Evolutionary conservation across 768 basidiomycete genomes (phyloP), one percentile per base, ranked within the genome.

Genomic region (Cystobasidium onofrii): DNA sequence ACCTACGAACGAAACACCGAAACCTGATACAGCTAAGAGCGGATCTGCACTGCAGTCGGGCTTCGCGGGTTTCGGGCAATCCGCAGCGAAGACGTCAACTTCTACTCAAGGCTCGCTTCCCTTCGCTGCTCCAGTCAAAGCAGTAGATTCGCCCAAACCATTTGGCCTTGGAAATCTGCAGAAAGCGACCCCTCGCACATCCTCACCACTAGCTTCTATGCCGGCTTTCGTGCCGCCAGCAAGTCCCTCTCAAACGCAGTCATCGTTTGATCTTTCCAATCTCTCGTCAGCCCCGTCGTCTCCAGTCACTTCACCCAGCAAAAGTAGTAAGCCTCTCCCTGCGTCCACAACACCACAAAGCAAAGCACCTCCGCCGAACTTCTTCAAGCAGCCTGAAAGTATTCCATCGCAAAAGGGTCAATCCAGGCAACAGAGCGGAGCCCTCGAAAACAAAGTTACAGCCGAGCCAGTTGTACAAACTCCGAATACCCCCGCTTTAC

Each of bases 81-180:
- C 57, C 13, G 29, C 57, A 61, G 2, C 57, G 15, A 39, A 31
- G 13, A 25, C 25, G 7, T 29, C 57, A 17, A 23, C 57, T 4
- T 31, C 57, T 10, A 20, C 10, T 3, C 13, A 15, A 50, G 46
- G 46, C 9, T 20, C 46, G 20, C 20, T 50, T 7, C 2, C 2
- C 4, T 39, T 27, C 17, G 57, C 36, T 25, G 7, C 15, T 17
- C 31, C 13, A 46, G 18, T 31, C 29, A 27, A 60, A 60, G 50
- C 69, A 29, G 29, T 44, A 1, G 65, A 67, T 33, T 52, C 65
- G 15, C 34, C 54, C 17, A 71, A 71, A 31, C 69, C 69, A 31
- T 71, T 71, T 25, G 69, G 69, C 29, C 54, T 71, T 29, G 31
- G 50, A n/a, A 55, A 71, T 33, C 54, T 71, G 36, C 50, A 71